Conservation (phyloP, 345 rosid species). For the Pelargonium nanum region DNA sequence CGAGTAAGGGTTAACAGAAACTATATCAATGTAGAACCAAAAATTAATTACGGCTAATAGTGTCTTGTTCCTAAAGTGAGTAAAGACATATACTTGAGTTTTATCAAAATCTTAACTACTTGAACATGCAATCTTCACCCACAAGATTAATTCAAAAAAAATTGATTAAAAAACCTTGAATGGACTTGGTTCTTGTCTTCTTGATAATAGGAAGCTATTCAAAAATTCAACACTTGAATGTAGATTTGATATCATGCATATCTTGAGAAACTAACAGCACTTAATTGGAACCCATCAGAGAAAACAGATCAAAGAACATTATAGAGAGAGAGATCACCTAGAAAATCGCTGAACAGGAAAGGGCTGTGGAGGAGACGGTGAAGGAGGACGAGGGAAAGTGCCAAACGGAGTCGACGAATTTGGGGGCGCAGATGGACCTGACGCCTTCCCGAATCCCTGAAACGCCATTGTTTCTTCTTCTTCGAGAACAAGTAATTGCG, state of each 20-base stretch:
- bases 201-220: neutral
- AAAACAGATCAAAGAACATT: neutral
- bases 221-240: no score
- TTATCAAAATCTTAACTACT: neutral
- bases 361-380: conserved; percentile 12
- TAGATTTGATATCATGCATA: no score
- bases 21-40: no score
- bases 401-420: conserved; percentile 18
- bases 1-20: no score
- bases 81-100: no score
- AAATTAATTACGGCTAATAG: no score
- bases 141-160: no score
- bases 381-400: conserved; percentile 18
- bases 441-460: conserved; percentile 32
- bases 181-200: neutral
- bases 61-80: no score
- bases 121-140: neutral
- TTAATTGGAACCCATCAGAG: conserved; percentile 8
- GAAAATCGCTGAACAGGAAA: conserved; percentile 11
- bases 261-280: no score
- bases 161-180: no score
- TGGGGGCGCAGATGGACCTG: conserved; percentile 31
- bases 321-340: conserved; percentile 12
- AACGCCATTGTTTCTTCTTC: conserved; percentile 18
- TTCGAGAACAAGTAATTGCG: neutral